Evolutionary conservation across 1,284 basidiomycete genomes (phyloP).

Genomic region (Pascua guehoae): DNA sequence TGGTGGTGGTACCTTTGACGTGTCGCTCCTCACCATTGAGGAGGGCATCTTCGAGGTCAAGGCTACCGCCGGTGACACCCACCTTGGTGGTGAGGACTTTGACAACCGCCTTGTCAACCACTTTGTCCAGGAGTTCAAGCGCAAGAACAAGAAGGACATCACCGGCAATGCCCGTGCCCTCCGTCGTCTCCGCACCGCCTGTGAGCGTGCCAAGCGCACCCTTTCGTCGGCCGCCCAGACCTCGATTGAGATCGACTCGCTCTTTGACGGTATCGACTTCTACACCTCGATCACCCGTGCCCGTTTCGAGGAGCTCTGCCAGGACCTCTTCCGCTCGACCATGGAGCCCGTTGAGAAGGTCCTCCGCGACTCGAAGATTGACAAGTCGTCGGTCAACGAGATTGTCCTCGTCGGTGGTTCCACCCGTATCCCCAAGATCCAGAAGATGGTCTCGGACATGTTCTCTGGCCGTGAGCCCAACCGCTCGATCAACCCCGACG

Average conservation of each 20-base stretch:
- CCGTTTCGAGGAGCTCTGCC: constrained; percentile 99
- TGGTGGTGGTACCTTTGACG: constrained; percentile 81
- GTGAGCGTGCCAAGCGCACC: constrained; percentile 98
- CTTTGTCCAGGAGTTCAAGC: constrained; percentile 67
- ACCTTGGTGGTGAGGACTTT: constrained; percentile 98
- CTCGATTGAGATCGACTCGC: constrained; percentile 97
- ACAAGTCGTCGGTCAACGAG: constrained; percentile 95
- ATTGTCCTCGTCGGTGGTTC: constrained; percentile 99
- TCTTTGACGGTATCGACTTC: constrained; percentile 88
- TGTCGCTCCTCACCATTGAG: constrained; percentile 61
- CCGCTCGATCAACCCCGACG: constrained; percentile 97
- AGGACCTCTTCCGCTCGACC: constrained; percentile 88
- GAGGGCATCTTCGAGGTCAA: constrained; percentile 64
- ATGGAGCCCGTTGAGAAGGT: constrained; percentile 98
- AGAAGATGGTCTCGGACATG: constrained; percentile 95
- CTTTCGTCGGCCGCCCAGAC: constrained; percentile 97
- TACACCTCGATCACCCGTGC: constrained; percentile 95
- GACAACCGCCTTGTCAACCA: constrained; percentile 95
- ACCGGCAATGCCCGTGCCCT: constrained; percentile 92
- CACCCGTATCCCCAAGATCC: constrained; percentile 99
- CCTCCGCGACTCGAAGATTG: constrained; percentile 97
- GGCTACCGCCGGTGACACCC: constrained; percentile 91
- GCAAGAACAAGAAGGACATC: constrained; percentile 77
- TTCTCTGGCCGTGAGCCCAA: constrained; percentile 96
- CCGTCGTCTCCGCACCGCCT: constrained; percentile 89